Conservation (phyloP, 2,329 filamentous ascomycete species). For the Fusarium coicis region DNA sequence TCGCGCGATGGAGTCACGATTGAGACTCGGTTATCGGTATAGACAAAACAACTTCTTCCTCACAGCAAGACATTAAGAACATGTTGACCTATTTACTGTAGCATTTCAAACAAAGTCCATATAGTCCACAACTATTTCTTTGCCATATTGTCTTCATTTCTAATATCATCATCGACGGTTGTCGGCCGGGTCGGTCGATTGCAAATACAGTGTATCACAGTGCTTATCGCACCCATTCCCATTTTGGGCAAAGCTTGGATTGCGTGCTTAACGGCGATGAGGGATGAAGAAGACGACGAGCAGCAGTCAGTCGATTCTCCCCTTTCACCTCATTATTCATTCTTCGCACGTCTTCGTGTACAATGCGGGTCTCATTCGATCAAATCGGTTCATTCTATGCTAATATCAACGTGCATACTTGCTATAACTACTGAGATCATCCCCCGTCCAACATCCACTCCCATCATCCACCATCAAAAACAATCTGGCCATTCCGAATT, state of each 20-base stretch:
- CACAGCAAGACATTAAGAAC: no score
- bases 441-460: background rate
- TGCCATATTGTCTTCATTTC: background rate
- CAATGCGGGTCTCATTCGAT: slow-evolving; percentile 32
- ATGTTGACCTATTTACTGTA: background rate
- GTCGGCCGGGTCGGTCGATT: slow-evolving; percentile 34
- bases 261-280: slow-evolving; percentile 31
- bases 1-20: background rate
- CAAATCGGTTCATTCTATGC: slow-evolving; percentile 31
- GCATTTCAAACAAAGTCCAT: background rate
- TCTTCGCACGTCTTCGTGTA: slow-evolving; percentile 12
- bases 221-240: slow-evolving; percentile 1
- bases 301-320: slow-evolving; percentile 12
- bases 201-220: slow-evolving; percentile 16
- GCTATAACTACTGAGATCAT: slow-evolving; percentile 2
- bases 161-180: background rate
- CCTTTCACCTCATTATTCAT: slow-evolving; percentile 34
- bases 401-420: slow-evolving; percentile 20
- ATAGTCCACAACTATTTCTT: background rate
- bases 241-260: slow-evolving; percentile 28
- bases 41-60: background rate
- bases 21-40: slow-evolving; percentile 25
- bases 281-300: slow-evolving; percentile 18
- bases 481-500: slow-evolving; percentile 5
- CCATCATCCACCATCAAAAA: slow-evolving; percentile 6